Conservation (phyloP, 2,329 filamentous ascomycete genomes). For the Didymella sp. region DNA sequence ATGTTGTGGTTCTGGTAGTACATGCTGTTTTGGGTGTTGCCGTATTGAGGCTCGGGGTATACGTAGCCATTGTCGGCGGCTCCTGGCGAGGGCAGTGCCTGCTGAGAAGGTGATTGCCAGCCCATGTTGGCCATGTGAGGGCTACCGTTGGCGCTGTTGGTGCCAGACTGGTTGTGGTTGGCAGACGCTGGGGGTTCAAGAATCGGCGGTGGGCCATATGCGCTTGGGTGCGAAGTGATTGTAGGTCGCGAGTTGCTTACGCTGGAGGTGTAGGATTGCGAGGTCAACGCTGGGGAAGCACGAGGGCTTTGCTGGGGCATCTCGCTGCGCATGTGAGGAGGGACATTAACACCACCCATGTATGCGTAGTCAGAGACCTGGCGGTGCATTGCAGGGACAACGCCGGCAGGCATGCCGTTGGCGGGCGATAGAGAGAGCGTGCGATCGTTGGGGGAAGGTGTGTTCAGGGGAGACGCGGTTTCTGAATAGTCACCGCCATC, state of each 20-base stretch:
- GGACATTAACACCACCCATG: conserved; percentile 78
- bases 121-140: conserved; percentile 83
- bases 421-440: conserved; percentile 80
- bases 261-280: conserved; percentile 68
- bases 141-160: conserved; percentile 74
- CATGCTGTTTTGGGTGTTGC: conserved; percentile 65
- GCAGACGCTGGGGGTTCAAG: conserved; percentile 81
- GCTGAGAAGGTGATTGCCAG: conserved; percentile 86
- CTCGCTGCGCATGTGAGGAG: conserved; percentile 80
- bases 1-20: conserved; percentile 77
- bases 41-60: conserved; percentile 77
- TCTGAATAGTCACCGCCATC: conserved; percentile 75
- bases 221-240: conserved; percentile 83
- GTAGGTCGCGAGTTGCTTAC: conserved; percentile 59
- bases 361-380: conserved; percentile 75
- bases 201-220: conserved; percentile 82
- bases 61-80: conserved; percentile 75
- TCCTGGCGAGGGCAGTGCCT: conserved; percentile 73
- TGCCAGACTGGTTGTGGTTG: conserved; percentile 71
- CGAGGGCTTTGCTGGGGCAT: conserved; percentile 74
- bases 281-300: conserved; percentile 67
- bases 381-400: conserved; percentile 72
- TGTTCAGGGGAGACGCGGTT: conserved; percentile 76
- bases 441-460: conserved; percentile 82
- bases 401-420: conserved; percentile 70